Evolutionary conservation across 257 asterid species (phyloP).

Genomic region (Cruciata laevipes): DNA sequence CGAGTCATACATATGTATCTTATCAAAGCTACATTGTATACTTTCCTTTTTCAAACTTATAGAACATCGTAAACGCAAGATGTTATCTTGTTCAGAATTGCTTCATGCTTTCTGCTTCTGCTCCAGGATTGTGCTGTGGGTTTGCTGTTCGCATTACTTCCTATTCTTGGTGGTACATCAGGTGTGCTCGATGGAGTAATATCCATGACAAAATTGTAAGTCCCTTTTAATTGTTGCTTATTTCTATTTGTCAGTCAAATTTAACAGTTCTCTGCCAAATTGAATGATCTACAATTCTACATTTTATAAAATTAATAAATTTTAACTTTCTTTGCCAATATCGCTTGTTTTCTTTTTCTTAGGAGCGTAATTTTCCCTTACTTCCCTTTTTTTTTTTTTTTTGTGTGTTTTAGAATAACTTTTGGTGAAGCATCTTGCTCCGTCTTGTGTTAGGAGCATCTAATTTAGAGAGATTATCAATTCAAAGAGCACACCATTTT

Average conservation of each 20-base stretch:
- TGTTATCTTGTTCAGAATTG: constrained; percentile 7
- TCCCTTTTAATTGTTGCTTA: neutral
- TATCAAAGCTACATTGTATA: constrained; percentile 8
- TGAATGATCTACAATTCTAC: neutral
- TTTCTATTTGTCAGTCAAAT: neutral
- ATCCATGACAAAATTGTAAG: constrained; percentile 71
- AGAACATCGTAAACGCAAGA: neutral
- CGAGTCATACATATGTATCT: neutral
- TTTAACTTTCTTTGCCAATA: neutral
- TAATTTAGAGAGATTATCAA: too few species aligned
- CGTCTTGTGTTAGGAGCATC: too few species aligned
- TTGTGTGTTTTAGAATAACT: too few species aligned
- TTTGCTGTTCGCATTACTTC: constrained; percentile 80
- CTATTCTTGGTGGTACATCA: constrained; percentile 82
- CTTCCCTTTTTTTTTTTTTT: too few species aligned
- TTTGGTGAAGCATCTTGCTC: too few species aligned
- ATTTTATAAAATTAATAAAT: neutral
- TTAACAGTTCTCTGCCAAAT: neutral
- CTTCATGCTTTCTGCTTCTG: constrained; percentile 11
- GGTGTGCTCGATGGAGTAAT: constrained; percentile 68
- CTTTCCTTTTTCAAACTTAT: constrained; percentile 12
- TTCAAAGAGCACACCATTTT: too few species aligned
- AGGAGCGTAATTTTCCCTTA: neutral
- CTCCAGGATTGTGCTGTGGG: constrained; percentile 86
- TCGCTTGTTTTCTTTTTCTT: neutral